Evolutionary conservation across 352 stramenopile species (phyloP), one percentile per base, ranked within the genome.

Genomic region (Globisporangium nagaii): DNA sequence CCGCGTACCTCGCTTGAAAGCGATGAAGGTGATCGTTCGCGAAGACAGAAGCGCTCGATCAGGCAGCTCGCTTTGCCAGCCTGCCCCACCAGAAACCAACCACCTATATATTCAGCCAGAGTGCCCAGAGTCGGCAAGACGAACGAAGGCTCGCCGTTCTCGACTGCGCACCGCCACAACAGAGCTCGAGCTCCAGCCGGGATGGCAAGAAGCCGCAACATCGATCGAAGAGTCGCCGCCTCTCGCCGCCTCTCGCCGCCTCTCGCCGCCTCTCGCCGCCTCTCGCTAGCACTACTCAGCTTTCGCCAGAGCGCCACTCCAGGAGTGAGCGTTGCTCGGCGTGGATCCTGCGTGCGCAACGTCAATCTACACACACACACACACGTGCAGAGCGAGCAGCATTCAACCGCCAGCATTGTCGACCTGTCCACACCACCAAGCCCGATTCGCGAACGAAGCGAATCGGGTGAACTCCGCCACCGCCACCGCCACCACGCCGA

Each of bases 391-490:
- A n/a, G n/a, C n/a, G n/a, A n/a, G n/a, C n/a, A n/a, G n/a, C n/a
- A n/a, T n/a, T n/a, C n/a, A n/a, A n/a, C n/a, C n/a, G n/a, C 42
- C 25, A 4, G n/a, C 10, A 24, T 24, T 44, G 9, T 22, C 34
- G 22, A 24, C 15, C 42, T 17, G n/a, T n/a, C 8, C 24, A 20
- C 15, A 20, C 2, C 35, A 12, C 8, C 22, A 48, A 24, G 42
- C n/a, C 42, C 42, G 25, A 49, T 49, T 34, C 30, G 42, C 42
- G 42, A 49, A 49, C 42, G 42, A 49, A 49, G 42, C 42, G 8
- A 9, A 49, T 49, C 35, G 42, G 42, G 25, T 34, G 17, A 24
- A 22, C 24, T 19, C 6, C 1, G 10, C 35, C 2, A 24, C 17
- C 35, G 22, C 45, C 42, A 36, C 17, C 42, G 35, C 13, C 25